A percentile compares a stretch with the other conserved stretches of the same genome.
phyloP scores from a whole-genome alignment of 192 early-diverging fungal species.

The Coemansia brasiliensis region DNA sequence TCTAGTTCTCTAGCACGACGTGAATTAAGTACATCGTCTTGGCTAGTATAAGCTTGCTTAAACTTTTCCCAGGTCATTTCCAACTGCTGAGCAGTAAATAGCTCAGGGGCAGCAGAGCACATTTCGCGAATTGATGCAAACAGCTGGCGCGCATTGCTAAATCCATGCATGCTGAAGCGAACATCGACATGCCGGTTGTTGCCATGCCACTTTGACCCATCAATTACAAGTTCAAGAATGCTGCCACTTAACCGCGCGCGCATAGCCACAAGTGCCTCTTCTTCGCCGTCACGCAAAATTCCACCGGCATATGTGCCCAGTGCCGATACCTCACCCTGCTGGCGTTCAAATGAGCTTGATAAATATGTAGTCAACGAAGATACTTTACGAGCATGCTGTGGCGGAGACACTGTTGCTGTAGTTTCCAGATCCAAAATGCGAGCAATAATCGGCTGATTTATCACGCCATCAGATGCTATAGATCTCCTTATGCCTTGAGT shows the following conservation, averaged over 20 bases:
- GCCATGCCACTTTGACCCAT: slow-evolving; percentile 35
- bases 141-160: slow-evolving; percentile 16
- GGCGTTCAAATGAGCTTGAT: slow-evolving; percentile 37
- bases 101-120: slow-evolving; percentile 37
- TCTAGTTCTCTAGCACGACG: neutral
- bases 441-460: slow-evolving; percentile 11
- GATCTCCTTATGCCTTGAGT: neutral
- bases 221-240: slow-evolving; percentile 42
- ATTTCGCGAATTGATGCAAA: slow-evolving; percentile 12
- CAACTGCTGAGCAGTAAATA: slow-evolving; percentile 20
- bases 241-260: slow-evolving; percentile 32
- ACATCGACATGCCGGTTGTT: slow-evolving; percentile 20
- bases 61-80: slow-evolving; percentile 3
- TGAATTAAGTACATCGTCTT: neutral
- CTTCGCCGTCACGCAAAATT: slow-evolving; percentile 51
- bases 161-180: slow-evolving; percentile 8
- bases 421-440: slow-evolving; percentile 16
- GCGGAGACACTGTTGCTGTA: neutral
- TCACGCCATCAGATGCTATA: neutral
- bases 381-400: slow-evolving; percentile 24
- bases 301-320: slow-evolving; percentile 48
- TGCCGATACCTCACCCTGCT: slow-evolving; percentile 28
- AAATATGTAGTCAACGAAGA: slow-evolving; percentile 41
- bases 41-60: neutral
- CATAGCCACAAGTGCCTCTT: slow-evolving; percentile 21